Conservation (phyloP, 2,329 filamentous ascomycete species). For the Magnaporthiopsis poae region DNA sequence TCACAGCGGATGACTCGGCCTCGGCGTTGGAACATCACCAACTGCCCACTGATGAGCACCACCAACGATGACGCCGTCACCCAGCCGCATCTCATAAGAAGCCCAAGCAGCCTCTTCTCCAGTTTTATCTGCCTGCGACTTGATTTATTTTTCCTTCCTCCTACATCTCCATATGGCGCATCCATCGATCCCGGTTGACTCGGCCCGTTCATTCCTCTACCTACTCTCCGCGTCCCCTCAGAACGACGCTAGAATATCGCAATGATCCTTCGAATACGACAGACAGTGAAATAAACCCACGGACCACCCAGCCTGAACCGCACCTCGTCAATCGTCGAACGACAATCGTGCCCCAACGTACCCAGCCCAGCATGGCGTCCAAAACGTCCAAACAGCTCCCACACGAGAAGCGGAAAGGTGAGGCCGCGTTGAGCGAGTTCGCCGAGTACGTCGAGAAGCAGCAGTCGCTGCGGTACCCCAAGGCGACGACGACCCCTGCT, state of each 20-base stretch:
- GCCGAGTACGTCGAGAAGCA: constrained; percentile 96
- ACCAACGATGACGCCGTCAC: neutral
- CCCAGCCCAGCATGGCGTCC: constrained; percentile 37
- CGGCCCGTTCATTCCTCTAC: too few species aligned
- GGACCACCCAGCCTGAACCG: neutral
- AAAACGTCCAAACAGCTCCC: constrained; percentile 53
- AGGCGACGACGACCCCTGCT: constrained; percentile 17
- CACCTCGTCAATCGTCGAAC: neutral
- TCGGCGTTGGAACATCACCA: neutral
- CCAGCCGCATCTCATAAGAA: neutral
- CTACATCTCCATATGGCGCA: too few species aligned
- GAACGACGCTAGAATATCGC: neutral
- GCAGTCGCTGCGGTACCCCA: constrained; percentile 61
- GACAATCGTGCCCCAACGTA: neutral
- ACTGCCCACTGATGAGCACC: neutral
- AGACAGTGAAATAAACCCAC: constrained; percentile 9
- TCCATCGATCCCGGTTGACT: too few species aligned
- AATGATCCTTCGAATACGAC: constrained; percentile 24
- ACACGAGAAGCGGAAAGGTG: constrained; percentile 76
- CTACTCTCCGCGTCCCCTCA: neutral
- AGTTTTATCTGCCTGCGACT: neutral
- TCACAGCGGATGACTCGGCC: neutral
- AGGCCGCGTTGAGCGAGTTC: constrained; percentile 87
- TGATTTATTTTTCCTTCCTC: neutral
- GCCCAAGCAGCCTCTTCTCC: neutral